These are phyloP conservation scores for Dionaea muscipula DNA, from an alignment of 179 eudicot species.

Conservation along the genomic window DNA sequence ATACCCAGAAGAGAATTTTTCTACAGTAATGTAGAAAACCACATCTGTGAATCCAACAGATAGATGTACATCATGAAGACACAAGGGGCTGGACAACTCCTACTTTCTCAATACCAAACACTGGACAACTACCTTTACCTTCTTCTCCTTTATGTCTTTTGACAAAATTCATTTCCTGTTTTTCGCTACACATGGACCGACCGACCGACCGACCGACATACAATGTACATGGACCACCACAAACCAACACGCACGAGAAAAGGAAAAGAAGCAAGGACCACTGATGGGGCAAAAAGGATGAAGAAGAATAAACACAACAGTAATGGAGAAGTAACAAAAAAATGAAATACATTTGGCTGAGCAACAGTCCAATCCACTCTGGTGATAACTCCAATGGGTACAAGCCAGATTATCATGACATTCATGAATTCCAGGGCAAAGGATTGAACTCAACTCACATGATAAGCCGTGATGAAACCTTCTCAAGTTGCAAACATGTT, in stretches of 20 bases:
- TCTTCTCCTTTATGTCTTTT: conserved; percentile 9
- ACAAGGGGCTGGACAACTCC: no score
- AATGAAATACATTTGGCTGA: neutral
- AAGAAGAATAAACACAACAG: conserved; percentile 12
- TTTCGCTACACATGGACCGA: conserved; percentile 16
- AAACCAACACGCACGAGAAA: neutral
- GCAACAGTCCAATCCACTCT: neutral
- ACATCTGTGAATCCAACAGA: no score
- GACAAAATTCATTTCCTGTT: conserved; percentile 16
- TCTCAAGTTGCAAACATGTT: conserved; percentile 9
- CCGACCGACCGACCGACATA: conserved; percentile 11
- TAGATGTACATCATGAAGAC: no score
- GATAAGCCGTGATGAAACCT: conserved; percentile 15
- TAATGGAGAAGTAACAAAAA: neutral
- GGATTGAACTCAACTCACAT: conserved; percentile 19
- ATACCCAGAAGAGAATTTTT: no score
- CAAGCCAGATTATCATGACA: conserved; percentile 10
- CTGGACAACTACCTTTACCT: conserved; percentile 10
- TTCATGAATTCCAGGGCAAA: conserved; percentile 9
- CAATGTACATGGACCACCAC: conserved; percentile 24
- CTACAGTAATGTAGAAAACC: no score
- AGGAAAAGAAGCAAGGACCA: neutral
- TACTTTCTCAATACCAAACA: no score
- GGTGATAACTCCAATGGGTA: conserved; percentile 6
- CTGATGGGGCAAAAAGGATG: neutral